phyloP scores from a whole-genome alignment of 345 rosid genomes.

The Corchorus capsularis region DNA sequence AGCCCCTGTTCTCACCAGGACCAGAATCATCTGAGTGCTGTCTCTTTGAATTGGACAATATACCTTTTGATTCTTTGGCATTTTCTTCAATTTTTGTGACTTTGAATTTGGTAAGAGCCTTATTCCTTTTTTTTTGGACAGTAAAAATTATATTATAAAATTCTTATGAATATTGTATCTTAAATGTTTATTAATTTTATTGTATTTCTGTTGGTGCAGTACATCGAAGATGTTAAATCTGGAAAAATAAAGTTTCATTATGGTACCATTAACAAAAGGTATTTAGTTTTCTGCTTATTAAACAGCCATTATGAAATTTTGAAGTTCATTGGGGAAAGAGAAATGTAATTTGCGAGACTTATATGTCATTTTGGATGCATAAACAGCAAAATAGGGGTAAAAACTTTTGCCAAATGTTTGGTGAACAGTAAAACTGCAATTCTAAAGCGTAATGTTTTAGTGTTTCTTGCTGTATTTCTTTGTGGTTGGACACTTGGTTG shows the following conservation, averaged over 20 bases:
- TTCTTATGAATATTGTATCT: background rate
- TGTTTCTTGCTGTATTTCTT: background rate
- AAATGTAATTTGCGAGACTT: background rate
- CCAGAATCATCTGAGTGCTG: constrained; percentile 89
- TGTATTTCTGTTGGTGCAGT: constrained; percentile 48
- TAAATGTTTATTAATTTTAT: constrained; percentile 1
- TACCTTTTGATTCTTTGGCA: constrained; percentile 89
- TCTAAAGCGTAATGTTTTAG: too few species aligned
- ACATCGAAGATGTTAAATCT: constrained; percentile 67
- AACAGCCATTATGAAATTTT: background rate
- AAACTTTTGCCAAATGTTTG: background rate
- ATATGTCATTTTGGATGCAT: background rate
- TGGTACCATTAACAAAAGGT: constrained; percentile 92
- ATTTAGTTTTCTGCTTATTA: constrained; percentile 3
- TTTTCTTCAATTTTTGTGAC: constrained; percentile 91
- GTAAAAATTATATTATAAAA: background rate
- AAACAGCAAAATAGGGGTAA: background rate
- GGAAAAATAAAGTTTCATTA: constrained; percentile 81
- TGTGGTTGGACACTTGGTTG: background rate
- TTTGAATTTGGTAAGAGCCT: constrained; percentile 68
- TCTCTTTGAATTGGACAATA: constrained; percentile 75
- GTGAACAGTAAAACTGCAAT: background rate
- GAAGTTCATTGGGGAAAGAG: background rate
- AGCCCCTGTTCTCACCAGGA: constrained; percentile 79
- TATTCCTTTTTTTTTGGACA: background rate